Evolutionary conservation across 163 green algal genomes (phyloP).

Genomic region (Prototheca cutis): DNA sequence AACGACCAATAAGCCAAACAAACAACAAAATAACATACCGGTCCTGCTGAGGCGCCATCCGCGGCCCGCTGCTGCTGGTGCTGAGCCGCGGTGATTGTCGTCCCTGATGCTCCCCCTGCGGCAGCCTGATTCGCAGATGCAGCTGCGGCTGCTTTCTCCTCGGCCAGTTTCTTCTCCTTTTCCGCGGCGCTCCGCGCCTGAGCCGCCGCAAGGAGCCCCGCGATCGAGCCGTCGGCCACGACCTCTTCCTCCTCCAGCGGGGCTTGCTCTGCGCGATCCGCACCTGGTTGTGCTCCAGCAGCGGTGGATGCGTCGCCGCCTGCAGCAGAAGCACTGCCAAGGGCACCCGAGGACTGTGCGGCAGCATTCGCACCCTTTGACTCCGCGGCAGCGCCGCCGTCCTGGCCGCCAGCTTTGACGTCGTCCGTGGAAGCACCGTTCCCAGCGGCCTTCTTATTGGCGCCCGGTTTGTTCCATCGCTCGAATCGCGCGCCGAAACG

Average conservation of each 20-base stretch:
- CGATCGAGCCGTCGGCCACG: background rate
- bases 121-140: no score
- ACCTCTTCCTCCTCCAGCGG: background rate
- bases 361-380: no score
- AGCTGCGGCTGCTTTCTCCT: no score
- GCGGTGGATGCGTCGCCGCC: no score
- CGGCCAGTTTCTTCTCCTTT: background rate
- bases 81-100: no score
- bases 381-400: background rate
- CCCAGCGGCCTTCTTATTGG: background rate
- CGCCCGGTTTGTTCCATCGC: conserved; percentile 1
- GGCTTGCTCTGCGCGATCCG: background rate
- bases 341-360: no score
- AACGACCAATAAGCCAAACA: no score
- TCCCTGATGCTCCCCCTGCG: no score
- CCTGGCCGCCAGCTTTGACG: background rate
- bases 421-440: background rate
- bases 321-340: no score
- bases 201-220: background rate
- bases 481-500: conserved; percentile 2
- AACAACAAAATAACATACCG: background rate
- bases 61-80: background rate
- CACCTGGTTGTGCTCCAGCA: no score
- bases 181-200: background rate
- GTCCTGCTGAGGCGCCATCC: no score